Conservation (phyloP, 176 grass and related monocot genomes). For the Tuctoria greenei region DNA sequence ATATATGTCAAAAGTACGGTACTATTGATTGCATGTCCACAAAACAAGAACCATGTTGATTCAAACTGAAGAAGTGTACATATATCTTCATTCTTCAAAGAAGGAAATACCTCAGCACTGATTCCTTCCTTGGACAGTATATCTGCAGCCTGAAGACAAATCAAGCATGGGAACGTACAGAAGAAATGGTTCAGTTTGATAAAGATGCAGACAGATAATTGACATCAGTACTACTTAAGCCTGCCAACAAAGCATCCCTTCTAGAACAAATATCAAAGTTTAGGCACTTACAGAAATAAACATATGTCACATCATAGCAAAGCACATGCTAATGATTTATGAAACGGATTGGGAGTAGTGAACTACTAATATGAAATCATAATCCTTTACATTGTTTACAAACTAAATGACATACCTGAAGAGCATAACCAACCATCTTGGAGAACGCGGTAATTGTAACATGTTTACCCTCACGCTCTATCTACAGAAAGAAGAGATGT, state of each 20-base stretch:
- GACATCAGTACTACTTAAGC: not conserved
- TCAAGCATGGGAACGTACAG: slow-evolving; percentile 12
- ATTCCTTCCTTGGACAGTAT: slow-evolving; percentile 94
- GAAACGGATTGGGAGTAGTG: not conserved
- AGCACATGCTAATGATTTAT: not conserved
- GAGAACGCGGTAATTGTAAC: slow-evolving; percentile 87
- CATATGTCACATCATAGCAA: slow-evolving; percentile 4
- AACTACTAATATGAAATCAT: not conserved
- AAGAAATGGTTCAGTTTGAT: slow-evolving; percentile 6
- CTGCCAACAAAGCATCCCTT: slow-evolving; percentile 4
- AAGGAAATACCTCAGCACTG: slow-evolving; percentile 76
- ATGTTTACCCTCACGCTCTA: slow-evolving; percentile 87
- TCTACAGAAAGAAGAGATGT: slow-evolving; percentile 51
- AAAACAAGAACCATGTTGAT: not conserved
- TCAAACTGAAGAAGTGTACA: slow-evolving; percentile 15
- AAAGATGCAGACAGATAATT: slow-evolving; percentile 6
- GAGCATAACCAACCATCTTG: slow-evolving; percentile 96
- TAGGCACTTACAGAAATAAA: slow-evolving; percentile 9
- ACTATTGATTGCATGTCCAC: not conserved
- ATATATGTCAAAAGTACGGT: slow-evolving; percentile 13
- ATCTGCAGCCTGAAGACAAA: slow-evolving; percentile 76
- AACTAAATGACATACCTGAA: slow-evolving; percentile 58
- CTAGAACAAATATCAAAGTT: slow-evolving; percentile 19
- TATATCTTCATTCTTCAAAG: slow-evolving; percentile 9
- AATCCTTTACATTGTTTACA: not conserved